Base-by-base conservation (phyloP, 441 rosid genomes). In the Omphalea diandra region DNA sequence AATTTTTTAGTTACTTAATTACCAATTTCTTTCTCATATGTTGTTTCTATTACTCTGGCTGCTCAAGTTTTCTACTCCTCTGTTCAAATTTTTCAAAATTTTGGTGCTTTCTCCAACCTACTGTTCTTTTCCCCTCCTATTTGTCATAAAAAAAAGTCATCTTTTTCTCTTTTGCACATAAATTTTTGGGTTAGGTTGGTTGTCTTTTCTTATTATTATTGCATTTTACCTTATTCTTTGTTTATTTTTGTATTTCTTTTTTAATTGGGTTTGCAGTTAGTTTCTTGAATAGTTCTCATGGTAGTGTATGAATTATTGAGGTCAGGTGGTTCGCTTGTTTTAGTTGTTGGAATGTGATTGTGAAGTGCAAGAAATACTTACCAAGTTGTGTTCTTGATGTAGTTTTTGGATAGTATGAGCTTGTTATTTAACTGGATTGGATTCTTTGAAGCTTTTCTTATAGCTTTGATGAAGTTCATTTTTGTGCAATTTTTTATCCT, bases 141-240 rank as follows among this genome's bases (percentile, higher is more conserved):
- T 62, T 50, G 52, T 5, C 36, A 36, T 29, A 38, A 33, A 29
- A 58, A 61, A 0, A 12, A 2, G 10, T 4, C 7, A 24, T 40
- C 52, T 57, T 11, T 26, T 46, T 5, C 7, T 20, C 20, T 43
- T 65, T 55, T 53, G 36, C 35, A 15, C 40, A 0, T 32, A 14
- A 22, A 1, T 20, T 14, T 64, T 55, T 32, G 46, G 17, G 76
- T 47, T 73, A 35, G 76, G 60, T 73, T 66, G 18, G 17, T 33
- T 57, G 71, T 65, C 76, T 73, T 65, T 55, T 65, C 65, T 22
- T 41, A 20, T 40, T 7, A 15, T 33, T 14, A 10, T 67, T 63
- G 53, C 67, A 53, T 38, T 52, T 62, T 18, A 41, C 46, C 20
- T 62, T 24, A 62, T 52, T 40, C 5, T 62, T 29, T 4, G 0